phyloP scores from a whole-genome alignment of 176 grass and related monocot genomes.

The Oryza australiensis region DNA sequence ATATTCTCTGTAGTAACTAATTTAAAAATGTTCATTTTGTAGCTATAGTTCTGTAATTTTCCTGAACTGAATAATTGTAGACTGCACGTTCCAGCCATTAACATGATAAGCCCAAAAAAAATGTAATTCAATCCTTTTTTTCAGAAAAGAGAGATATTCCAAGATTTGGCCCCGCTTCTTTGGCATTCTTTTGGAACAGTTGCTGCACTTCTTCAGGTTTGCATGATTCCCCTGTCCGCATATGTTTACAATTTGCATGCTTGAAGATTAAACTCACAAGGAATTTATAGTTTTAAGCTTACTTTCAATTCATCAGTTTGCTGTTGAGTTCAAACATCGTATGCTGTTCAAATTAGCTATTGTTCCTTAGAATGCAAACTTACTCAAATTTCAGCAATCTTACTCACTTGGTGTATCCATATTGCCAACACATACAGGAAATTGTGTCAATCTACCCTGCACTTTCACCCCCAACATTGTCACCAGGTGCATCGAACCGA shows the following conservation, averaged over 20 bases:
- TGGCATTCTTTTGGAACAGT: conserved; percentile 97
- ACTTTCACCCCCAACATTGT: conserved; percentile 88
- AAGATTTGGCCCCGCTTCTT: conserved; percentile 86
- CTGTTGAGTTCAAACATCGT: not conserved
- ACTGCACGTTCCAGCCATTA: not conserved
- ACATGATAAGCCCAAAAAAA: not conserved
- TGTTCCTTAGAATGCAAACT: not conserved
- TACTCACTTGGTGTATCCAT: conserved; percentile 13
- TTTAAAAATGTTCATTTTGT: not conserved
- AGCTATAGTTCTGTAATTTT: not conserved
- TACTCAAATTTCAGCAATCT: conserved; percentile 9
- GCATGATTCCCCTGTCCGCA: not conserved
- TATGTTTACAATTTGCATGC: not conserved
- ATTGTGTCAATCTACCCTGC: conserved; percentile 94
- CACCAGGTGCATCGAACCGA: conserved; percentile 83
- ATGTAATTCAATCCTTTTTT: not conserved
- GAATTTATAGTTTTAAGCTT: not conserved
- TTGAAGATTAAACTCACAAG: conserved; percentile 27
- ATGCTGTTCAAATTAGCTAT: conserved; percentile 12
- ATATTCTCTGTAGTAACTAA: not conserved
- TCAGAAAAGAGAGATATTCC: conserved; percentile 87
- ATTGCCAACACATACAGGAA: conserved; percentile 59
- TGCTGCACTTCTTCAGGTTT: conserved; percentile 87
- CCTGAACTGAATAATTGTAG: not conserved
- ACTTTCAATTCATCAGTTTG: conserved; percentile 1